Evolutionary conservation across 2,329 filamentous ascomycete species (phyloP).

Genomic region (Penicillium sp.): DNA sequence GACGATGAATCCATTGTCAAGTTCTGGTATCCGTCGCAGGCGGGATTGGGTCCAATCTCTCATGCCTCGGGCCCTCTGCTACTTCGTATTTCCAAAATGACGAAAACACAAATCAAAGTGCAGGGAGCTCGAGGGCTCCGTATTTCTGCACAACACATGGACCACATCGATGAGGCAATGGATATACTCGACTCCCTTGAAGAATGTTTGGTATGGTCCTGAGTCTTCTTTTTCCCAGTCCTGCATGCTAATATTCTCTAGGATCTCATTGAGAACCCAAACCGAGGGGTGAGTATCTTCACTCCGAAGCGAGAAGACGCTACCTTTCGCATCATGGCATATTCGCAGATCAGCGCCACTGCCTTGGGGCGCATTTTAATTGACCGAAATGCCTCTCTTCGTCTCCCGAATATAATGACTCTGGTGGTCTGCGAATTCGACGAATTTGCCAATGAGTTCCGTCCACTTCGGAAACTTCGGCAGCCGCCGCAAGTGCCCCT

Average conservation of each 20-base stretch:
- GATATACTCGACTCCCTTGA: background rate
- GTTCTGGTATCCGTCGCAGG: background rate
- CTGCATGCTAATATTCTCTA: background rate
- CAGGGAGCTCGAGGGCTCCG: background rate
- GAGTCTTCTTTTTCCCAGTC: background rate
- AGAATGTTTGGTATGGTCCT: constrained; percentile 1
- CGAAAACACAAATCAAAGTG: background rate
- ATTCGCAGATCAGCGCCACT: background rate
- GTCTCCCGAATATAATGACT: background rate
- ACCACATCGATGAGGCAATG: background rate
- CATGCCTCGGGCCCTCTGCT: background rate
- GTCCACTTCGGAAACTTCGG: constrained; percentile 1
- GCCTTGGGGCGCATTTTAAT: constrained; percentile 1
- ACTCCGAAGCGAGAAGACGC: background rate
- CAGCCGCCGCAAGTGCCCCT: background rate
- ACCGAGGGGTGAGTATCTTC: background rate
- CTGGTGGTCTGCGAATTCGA: constrained; percentile 3
- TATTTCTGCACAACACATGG: background rate
- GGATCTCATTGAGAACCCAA: background rate
- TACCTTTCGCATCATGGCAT: constrained; percentile 1
- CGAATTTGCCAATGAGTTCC: background rate
- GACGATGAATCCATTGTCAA: background rate
- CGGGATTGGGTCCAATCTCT: background rate
- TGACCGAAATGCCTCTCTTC: background rate
- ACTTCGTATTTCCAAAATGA: background rate